phyloP scores from a whole-genome alignment of 139 green algal genomes.

The Gonium pectorale region DNA sequence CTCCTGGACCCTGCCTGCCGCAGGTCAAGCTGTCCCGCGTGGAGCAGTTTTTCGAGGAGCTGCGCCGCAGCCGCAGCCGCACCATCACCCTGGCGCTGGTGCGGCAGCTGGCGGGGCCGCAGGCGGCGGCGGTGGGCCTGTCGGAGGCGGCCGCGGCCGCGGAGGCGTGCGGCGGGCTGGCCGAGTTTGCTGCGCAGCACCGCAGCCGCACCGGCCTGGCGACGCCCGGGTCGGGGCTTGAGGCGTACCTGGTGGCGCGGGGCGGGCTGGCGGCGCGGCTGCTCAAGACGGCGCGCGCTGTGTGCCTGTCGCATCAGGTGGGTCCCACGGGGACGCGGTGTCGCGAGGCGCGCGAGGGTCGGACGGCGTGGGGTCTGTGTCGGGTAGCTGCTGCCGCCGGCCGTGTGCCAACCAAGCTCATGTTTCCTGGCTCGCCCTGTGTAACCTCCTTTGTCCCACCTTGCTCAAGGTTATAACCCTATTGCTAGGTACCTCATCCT shows the following conservation, averaged over 20 bases:
- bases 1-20: not conserved
- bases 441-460: not conserved
- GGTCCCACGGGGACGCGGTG: too few relatives aligned
- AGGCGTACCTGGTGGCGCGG: constrained; percentile 61
- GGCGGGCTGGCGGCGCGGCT: constrained; percentile 56
- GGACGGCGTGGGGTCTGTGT: not conserved
- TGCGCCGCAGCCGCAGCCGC: constrained; percentile 63
- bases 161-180: not conserved
- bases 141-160: not conserved
- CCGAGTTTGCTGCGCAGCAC: not conserved
- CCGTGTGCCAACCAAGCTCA: not conserved
- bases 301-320: constrained; percentile 30
- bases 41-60: constrained; percentile 70
- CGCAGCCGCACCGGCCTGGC: constrained; percentile 48
- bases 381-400: not conserved
- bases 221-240: constrained; percentile 44
- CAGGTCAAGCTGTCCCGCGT: constrained; percentile 65
- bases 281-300: constrained; percentile 54
- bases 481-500: not conserved
- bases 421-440: not conserved
- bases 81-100: constrained; percentile 63
- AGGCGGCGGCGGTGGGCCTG: constrained; percentile 2
- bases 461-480: not conserved
- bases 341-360: too few relatives aligned
- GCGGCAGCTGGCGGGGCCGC: not conserved